A percentile compares a stretch with the other conserved stretches of the same genome.
phyloP scores from a whole-genome alignment of 192 early-diverging fungal species.

The Chytriomyces hyalinus region DNA sequence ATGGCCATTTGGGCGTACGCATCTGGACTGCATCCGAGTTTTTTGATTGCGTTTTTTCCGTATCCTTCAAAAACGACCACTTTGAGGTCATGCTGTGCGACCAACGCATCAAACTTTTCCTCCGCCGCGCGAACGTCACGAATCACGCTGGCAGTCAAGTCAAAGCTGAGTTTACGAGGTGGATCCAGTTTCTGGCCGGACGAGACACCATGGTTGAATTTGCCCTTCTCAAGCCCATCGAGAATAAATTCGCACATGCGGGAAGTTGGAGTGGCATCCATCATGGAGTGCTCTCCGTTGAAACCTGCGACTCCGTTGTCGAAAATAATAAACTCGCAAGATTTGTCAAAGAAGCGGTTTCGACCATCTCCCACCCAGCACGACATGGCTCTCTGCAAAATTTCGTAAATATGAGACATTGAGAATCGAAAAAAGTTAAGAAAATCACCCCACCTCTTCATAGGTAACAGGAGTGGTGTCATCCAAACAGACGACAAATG shows the following conservation, averaged over 20 bases:
- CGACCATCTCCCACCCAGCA: slow-evolving; percentile 96
- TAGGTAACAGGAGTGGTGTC: slow-evolving; percentile 82
- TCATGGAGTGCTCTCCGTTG: slow-evolving; percentile 78
- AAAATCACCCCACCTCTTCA: slow-evolving; percentile 58
- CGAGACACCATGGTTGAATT: slow-evolving; percentile 73
- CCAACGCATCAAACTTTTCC: slow-evolving; percentile 76
- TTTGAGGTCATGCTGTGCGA: slow-evolving; percentile 76
- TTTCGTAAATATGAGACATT: too few relatives aligned
- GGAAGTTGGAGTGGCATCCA: slow-evolving; percentile 92
- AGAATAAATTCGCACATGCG: slow-evolving; percentile 85
- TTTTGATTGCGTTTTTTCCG: slow-evolving; percentile 94
- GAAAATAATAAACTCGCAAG: slow-evolving; percentile 92
- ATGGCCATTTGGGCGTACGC: slow-evolving; percentile 80
- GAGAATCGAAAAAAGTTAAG: too few relatives aligned
- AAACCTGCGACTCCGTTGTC: slow-evolving; percentile 97
- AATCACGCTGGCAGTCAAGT: slow-evolving; percentile 62
- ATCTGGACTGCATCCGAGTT: slow-evolving; percentile 56
- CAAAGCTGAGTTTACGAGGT: slow-evolving; percentile 77
- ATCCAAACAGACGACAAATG: slow-evolving; percentile 91
- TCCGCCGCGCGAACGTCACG: slow-evolving; percentile 70
- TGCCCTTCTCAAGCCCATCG: slow-evolving; percentile 60
- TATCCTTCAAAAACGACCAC: slow-evolving; percentile 83
- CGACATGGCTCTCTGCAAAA: slow-evolving; percentile 64
- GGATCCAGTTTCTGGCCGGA: slow-evolving; percentile 56
- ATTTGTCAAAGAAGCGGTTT: slow-evolving; percentile 98